These are phyloP conservation scores for Nicotiana noctiflora DNA, from an alignment of 257 asterid genomes.

Conservation along the genomic window DNA sequence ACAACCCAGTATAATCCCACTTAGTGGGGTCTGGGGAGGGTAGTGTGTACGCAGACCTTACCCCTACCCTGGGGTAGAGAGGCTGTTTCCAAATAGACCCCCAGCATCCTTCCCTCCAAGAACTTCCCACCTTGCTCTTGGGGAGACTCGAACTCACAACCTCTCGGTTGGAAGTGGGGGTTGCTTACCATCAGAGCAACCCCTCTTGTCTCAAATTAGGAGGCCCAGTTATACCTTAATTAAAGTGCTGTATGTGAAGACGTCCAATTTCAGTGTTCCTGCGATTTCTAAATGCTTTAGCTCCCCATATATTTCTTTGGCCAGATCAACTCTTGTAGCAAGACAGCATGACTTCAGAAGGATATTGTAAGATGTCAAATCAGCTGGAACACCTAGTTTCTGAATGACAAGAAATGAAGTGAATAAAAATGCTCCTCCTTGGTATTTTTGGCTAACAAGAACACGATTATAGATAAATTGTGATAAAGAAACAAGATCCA, in stretches of 20 bases:
- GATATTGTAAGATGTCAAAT: slow-evolving; percentile 73
- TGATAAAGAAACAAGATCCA: neutral
- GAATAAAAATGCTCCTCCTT: neutral
- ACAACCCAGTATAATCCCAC: too few species aligned
- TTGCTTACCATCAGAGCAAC: too few species aligned
- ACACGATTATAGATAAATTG: neutral
- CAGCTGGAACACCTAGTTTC: slow-evolving; percentile 65
- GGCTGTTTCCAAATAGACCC: too few species aligned
- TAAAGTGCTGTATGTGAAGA: slow-evolving; percentile 91
- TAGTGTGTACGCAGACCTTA: too few species aligned
- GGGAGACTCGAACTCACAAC: too few species aligned
- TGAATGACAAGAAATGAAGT: slow-evolving; percentile 20
- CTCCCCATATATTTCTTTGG: slow-evolving; percentile 61
- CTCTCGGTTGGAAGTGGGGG: too few species aligned
- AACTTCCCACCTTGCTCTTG: too few species aligned
- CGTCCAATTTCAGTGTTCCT: slow-evolving; percentile 71
- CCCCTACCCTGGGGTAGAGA: too few species aligned
- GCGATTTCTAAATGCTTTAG: slow-evolving; percentile 47
- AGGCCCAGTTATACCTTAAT: slow-evolving; percentile 49
- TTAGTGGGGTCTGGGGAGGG: too few species aligned
- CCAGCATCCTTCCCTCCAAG: too few species aligned
- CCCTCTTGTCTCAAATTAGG: too few species aligned
- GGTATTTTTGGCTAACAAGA: neutral
- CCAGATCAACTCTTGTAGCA: slow-evolving; percentile 77
- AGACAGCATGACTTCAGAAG: slow-evolving; percentile 79